Conservation (phyloP, 2,329 filamentous ascomycete genomes). For the Emmonsia crescens region DNA sequence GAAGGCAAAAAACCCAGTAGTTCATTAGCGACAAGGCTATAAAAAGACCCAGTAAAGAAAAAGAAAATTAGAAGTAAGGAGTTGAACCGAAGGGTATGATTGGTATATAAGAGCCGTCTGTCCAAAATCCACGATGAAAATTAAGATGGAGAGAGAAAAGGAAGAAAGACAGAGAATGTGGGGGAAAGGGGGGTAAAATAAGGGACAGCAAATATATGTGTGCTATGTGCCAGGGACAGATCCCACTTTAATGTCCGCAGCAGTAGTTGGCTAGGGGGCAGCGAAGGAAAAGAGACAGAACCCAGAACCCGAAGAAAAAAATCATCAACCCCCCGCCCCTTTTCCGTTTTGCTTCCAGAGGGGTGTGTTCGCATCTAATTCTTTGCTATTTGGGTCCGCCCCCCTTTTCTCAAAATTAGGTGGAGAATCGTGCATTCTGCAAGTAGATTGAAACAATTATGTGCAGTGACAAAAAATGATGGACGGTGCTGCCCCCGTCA, state of each 20-base stretch:
- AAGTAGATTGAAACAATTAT: background rate
- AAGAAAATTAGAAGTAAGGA: background rate
- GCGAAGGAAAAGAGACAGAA: no score
- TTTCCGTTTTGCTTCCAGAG: no score
- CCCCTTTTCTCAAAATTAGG: no score
- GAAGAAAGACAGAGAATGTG: background rate
- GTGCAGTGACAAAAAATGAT: background rate
- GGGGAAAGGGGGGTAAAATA: no score
- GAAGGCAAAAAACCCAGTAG: background rate
- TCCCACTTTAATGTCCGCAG: no score
- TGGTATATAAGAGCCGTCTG: background rate
- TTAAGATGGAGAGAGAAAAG: background rate
- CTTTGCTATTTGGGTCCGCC: no score
- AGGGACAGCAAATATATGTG: background rate
- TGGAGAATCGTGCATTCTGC: background rate
- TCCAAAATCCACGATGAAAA: background rate
- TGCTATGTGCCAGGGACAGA: background rate
- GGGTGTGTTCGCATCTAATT: no score
- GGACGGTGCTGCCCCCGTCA: background rate
- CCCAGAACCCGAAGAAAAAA: no score
- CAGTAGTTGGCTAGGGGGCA: no score
- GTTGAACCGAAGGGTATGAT: background rate
- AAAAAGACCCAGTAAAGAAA: background rate
- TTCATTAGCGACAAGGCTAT: background rate
- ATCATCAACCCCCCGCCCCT: no score